Base-by-base conservation (phyloP, 331 rosid genomes). In the Quercus lobata region DNA sequence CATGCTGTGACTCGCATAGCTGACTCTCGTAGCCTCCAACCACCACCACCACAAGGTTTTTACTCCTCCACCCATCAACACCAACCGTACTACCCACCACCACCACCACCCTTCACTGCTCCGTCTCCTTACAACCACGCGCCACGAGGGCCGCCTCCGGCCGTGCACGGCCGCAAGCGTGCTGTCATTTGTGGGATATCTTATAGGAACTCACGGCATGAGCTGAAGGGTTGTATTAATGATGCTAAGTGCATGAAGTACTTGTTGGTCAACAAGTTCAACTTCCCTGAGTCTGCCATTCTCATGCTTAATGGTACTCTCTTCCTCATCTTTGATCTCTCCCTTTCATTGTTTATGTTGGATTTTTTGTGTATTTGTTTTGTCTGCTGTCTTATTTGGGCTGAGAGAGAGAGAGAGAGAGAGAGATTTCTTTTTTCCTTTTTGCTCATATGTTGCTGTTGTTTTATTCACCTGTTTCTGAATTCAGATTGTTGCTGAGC, bases 171-270 rank as follows among this genome's bases (percentile, higher is more conserved):
- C 9, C 79, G 96, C 35, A 96, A 96, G 87, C 92, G 82, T 86
- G 99, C 98, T 5, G 98, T 96, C 84, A 88, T 96, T 86, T 81
- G 93, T 29, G 98, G 98, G 66, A 91, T 96, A 65, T 93, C 94
- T 54, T 96, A 96, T 56, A 87, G 78, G 10, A 84, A 75, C 86
- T 96, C 99, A 19, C 82, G 94, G 19, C 97, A 91, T 75, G 98
- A 93, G 87, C 96, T 96, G 37, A 93, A 91, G 81, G 99, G 99
- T 0, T 93, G 97, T 80, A 86, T 96, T 80, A 93, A 93, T 73
- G 98, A 96, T 70, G 98, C 98, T 46, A 96, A 90, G 76, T 96
- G 98, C 82, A 93, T 96, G 99, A 88, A 88, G 5, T 86, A 87
- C 61, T 83, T 96, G 70, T 92, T 96, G 66, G 80, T 88, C 72